Evolutionary conservation across 2,329 filamentous ascomycete genomes (phyloP), one percentile per base, ranked within the genome.

Genomic region (Penicillium nordicum): DNA sequence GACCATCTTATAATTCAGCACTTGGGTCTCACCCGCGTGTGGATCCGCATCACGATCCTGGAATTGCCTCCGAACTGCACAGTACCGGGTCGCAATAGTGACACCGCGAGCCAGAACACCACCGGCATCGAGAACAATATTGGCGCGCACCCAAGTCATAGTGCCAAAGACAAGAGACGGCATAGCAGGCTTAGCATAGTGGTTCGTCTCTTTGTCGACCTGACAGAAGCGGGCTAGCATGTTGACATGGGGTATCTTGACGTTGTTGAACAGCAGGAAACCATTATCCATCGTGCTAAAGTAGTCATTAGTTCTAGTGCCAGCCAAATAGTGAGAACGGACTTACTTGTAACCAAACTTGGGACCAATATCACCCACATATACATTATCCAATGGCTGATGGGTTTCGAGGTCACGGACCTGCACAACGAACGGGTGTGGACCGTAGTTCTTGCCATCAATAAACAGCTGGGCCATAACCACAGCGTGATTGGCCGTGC

Each of bases 1-100:
- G 8, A 92, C 88, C 84, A 90, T 91, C 60, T 88, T 89, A 74
- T 92, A 92, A 77, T 92, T 88, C 29, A 92, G 78, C 1, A 92
- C 89, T 65, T 88, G 86, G 69, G 86, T 90, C 76, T 92, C 89
- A 5, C 82, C 84, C 25, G 76, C 78, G 38, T 77, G 78, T 37
- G 81, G 78, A 29, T 80, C 79, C 6, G 85, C 83, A 72, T 91
- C 88, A 5, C 84, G 82, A 64, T 92, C 88, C 70, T 89, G 86
- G 78, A 92, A 92, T 68, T 92, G 88, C n/a, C 87, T 81, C 48
- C 88, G 82, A 5, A 92, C 84, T 3, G 88, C 83, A 57, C 84
- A 85, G 74, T 92, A 92, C 53, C 88, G 82, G 2, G 85, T 88
- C 4, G 88, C 88, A 59, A 92, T 92, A 16, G 88, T 91, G 2